Percentiles rank a stretch among this genome's conserved stretches.
phyloP scores from a whole-genome alignment of 345 rosid genomes.

The Citrus cavaleriei region DNA sequence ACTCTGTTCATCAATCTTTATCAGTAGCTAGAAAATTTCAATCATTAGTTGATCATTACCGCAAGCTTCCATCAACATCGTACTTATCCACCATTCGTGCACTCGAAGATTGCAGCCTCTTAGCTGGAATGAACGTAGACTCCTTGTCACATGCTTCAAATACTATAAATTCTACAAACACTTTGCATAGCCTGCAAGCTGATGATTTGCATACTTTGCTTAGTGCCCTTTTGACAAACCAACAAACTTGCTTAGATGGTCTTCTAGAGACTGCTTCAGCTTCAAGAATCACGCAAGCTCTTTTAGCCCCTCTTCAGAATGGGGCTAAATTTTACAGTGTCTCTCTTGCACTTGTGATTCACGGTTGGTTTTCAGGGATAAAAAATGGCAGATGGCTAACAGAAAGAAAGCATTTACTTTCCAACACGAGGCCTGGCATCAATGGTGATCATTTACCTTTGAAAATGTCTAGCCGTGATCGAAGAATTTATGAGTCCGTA shows the following conservation, averaged over 20 bases:
- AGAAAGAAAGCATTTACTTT: background rate
- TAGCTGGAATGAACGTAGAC: slow-evolving; percentile 27
- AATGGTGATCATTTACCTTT: slow-evolving; percentile 3
- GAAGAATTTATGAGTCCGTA: background rate
- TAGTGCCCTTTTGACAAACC: slow-evolving; percentile 41
- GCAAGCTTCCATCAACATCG: slow-evolving; percentile 12
- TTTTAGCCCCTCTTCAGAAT: slow-evolving; percentile 11
- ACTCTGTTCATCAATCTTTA: slow-evolving; percentile 14
- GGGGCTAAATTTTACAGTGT: slow-evolving; percentile 20
- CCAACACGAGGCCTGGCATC: background rate
- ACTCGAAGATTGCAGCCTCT: slow-evolving; percentile 35
- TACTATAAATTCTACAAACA: slow-evolving; percentile 1
- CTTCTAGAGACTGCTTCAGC: slow-evolving; percentile 10
- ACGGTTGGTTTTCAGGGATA: slow-evolving; percentile 20
- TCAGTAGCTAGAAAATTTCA: slow-evolving; percentile 14
- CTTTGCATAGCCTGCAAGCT: slow-evolving; percentile 10
- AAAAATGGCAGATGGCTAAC: slow-evolving; percentile 4
- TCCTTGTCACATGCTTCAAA: slow-evolving; percentile 14
- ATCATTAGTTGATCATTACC: slow-evolving; percentile 5
- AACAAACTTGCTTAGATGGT: slow-evolving; percentile 36
- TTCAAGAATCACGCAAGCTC: slow-evolving; percentile 6
- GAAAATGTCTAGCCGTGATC: background rate
- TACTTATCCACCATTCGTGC: slow-evolving; percentile 7
- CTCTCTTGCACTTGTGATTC: slow-evolving; percentile 28
- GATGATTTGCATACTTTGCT: slow-evolving; percentile 26